phyloP scores from a whole-genome alignment of 768 basidiomycete genomes.

The Leccinellum luteum region DNA sequence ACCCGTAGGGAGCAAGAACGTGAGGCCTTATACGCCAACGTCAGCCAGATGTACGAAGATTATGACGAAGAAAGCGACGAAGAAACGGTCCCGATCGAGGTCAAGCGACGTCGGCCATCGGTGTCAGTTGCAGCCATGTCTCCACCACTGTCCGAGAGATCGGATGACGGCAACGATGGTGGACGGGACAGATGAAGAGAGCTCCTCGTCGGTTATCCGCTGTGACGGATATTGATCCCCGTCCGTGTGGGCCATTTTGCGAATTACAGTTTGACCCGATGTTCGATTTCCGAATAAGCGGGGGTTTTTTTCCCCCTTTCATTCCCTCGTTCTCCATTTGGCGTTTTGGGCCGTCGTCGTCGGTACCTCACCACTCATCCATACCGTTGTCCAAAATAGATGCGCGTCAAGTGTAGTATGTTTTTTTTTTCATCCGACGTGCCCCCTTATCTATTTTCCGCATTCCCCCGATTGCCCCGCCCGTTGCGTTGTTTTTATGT shows the following conservation, averaged over 20 bases:
- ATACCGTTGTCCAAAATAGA: constrained; percentile 19
- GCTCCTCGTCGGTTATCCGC: background rate
- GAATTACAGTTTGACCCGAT: constrained; percentile 17
- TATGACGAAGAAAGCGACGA: constrained; percentile 38
- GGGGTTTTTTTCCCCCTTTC: background rate
- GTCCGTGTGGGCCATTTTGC: constrained; percentile 10
- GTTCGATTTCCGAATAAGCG: constrained; percentile 12
- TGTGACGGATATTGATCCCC: constrained; percentile 13
- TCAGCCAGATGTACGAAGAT: constrained; percentile 32
- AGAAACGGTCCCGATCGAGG: constrained; percentile 32
- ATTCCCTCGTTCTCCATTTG: constrained; percentile 2
- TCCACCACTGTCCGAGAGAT: constrained; percentile 11
- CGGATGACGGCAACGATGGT: background rate
- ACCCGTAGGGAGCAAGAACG: constrained; percentile 24
- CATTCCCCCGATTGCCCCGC: background rate
- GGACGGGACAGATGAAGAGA: constrained; percentile 10
- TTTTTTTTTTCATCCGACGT: background rate
- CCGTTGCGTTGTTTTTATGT: constrained; percentile 5
- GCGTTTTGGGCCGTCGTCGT: background rate
- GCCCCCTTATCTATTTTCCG: background rate
- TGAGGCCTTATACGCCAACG: constrained; percentile 29
- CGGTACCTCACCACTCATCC: constrained; percentile 12
- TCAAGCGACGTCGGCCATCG: constrained; percentile 36
- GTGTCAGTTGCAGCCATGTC: constrained; percentile 27
- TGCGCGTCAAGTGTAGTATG: constrained; percentile 9